Conservation (phyloP, 169 alveolate genomes). For the Eimeria praecox region DNA sequence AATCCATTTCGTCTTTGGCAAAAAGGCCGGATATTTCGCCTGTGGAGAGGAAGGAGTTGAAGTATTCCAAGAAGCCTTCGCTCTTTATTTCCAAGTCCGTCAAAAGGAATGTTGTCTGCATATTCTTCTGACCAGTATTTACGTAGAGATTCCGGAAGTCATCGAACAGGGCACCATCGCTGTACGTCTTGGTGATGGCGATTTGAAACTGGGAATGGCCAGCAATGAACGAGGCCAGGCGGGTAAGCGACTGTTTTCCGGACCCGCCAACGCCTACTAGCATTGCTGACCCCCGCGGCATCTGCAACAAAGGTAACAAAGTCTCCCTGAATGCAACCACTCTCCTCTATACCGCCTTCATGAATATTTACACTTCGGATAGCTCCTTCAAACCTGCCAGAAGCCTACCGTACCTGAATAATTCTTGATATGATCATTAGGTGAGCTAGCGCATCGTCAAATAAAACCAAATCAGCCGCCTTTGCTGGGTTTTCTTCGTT, state of each 20-base stretch:
- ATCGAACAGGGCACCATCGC: constrained; percentile 94
- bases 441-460: constrained; percentile 98
- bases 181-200: constrained; percentile 94
- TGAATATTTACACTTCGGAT: background rate
- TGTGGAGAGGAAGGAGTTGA: constrained; percentile 95
- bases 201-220: constrained; percentile 93
- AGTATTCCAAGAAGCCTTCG: constrained; percentile 96
- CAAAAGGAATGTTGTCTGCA: constrained; percentile 95
- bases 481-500: constrained; percentile 95
- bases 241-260: constrained; percentile 97
- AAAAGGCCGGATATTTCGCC: constrained; percentile 98
- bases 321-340: constrained; percentile 77
- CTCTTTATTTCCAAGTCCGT: constrained; percentile 98
- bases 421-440: constrained; percentile 95
- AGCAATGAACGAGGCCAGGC: constrained; percentile 94
- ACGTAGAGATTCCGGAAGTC: constrained; percentile 93
- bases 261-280: constrained; percentile 99
- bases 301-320: constrained; percentile 84
- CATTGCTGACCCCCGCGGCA: constrained; percentile 97
- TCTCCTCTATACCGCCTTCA: background rate
- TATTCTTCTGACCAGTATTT: constrained; percentile 94
- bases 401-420: constrained; percentile 89
- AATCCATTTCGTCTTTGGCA: constrained; percentile 95
- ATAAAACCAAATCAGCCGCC: constrained; percentile 96
- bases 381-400: background rate